Base-by-base conservation (phyloP, 306 rosid species). In the Trifolium dubium region DNA sequence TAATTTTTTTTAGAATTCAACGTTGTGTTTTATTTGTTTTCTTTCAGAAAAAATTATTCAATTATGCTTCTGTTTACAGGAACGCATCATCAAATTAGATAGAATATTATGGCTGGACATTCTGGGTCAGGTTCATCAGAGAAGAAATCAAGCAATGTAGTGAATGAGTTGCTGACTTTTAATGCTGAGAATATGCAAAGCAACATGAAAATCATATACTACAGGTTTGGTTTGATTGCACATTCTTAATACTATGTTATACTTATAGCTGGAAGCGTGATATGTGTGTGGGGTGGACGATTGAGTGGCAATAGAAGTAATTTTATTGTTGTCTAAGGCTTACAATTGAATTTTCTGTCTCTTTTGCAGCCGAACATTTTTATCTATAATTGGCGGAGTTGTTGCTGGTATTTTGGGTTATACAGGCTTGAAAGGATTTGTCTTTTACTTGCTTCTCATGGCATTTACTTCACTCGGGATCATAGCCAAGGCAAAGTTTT, bases 341-440 rank as follows among this genome's bases (percentile, higher is more conserved):
- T 60, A 44, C 23, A 44, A 30, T 54, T 29, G 41, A 78, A 54
- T 8, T 23, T 64, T 76, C 47, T 62, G 41, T 71, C 59, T 75
- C 64, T 77, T 67, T 49, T 82, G 92, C 90, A 93, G 98, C 86
- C 97, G 98, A 64, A 94, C 98, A 47, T 94, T 94, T 80, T 82
- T 94, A 91, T 89, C 97, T 61, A 94, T 91, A 75, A 87, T 94
- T 59, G 92, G 96, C 7, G 98, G 98, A 10, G 95, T 91, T 75
- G 88, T 89, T 87, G 98, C 97, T 82, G 98, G 98, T 80, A 88
- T 91, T 74, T 79, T 88, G 85, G 98, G 98, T 51, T 85, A 91
- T 82, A 91, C 96, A 1, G 79, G 96, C 87, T 79, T 89, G 79
- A 85, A 83, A 63, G 97, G 98, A 80, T 93, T 90, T 80, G 58